Conservation (phyloP, 163 green algal species). For the Scenedesmus sp. region DNA sequence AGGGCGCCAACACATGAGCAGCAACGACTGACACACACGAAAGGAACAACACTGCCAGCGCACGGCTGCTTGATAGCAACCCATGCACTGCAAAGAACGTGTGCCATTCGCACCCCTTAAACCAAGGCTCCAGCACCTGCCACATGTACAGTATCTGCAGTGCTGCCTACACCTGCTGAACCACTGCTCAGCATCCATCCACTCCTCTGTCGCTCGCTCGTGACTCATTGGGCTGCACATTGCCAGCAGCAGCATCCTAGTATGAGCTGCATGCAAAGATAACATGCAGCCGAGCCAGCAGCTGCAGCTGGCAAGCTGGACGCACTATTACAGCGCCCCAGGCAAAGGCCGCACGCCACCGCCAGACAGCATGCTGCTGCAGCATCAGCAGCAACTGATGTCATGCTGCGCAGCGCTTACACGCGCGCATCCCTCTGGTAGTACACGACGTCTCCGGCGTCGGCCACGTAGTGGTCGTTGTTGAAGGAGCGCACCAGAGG, state of each 20-base stretch:
- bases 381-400: not conserved
- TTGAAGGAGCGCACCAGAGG: slow-evolving; percentile 87
- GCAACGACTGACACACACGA: not conserved
- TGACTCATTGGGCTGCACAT: not conserved
- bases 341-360: not conserved
- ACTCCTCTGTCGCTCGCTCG: not conserved
- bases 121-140: not conserved
- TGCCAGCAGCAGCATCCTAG: not conserved
- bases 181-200: not conserved
- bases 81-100: not conserved
- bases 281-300: not conserved
- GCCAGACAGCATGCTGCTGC: not conserved
- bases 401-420: not conserved
- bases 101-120: not conserved
- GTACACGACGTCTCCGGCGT: slow-evolving; percentile 79
- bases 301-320: not conserved
- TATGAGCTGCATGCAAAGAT: no score
- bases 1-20: not conserved
- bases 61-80: not conserved
- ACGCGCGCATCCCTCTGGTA: slow-evolving; percentile 51
- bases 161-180: not conserved
- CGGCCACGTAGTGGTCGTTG: slow-evolving; percentile 90
- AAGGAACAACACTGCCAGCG: not conserved
- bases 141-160: not conserved
- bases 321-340: not conserved